phyloP scores from a whole-genome alignment of 2,329 filamentous ascomycete species.

The Pezicula rhizophila region DNA sequence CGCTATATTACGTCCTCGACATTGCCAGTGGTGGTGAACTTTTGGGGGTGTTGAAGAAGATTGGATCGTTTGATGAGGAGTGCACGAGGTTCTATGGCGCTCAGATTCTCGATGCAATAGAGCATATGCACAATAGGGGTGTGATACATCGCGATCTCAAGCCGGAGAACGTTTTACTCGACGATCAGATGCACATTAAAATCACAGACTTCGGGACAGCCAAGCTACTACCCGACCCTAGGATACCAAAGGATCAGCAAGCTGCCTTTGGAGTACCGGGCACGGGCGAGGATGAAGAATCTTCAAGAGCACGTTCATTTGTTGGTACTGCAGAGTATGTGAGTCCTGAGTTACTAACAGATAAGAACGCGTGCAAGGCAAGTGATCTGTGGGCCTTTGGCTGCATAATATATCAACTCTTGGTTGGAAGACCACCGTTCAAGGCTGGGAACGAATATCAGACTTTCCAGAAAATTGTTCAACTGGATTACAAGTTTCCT shows the following conservation, averaged over 20 bases:
- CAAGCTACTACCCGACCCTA: conserved; percentile 70
- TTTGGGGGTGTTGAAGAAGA: conserved; percentile 87
- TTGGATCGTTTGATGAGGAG: conserved; percentile 89
- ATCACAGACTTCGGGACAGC: conserved; percentile 98
- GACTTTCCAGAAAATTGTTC: conserved; percentile 97
- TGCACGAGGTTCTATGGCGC: conserved; percentile 92
- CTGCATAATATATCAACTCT: conserved; percentile 92
- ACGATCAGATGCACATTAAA: conserved; percentile 95
- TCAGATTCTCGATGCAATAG: conserved; percentile 91
- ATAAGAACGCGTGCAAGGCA: conserved; percentile 95
- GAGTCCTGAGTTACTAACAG: conserved; percentile 90
- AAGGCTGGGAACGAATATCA: conserved; percentile 94
- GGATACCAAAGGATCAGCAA: conserved; percentile 23
- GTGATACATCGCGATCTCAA: conserved; percentile 97
- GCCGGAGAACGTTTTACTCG: conserved; percentile 91
- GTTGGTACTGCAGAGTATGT: conserved; percentile 98
- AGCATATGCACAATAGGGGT: conserved; percentile 95
- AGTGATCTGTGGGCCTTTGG: conserved; percentile 98
- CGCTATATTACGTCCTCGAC: conserved; percentile 94
- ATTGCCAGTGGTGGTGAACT: conserved; percentile 89
- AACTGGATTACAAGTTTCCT: conserved; percentile 89
- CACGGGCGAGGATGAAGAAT: conserved; percentile 41
- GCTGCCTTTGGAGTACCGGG: conserved; percentile 34
- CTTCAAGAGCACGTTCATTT: conserved; percentile 82
- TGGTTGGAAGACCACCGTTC: conserved; percentile 94